Conservation (phyloP, 305 asterid species). For the Petunia hybrid region DNA sequence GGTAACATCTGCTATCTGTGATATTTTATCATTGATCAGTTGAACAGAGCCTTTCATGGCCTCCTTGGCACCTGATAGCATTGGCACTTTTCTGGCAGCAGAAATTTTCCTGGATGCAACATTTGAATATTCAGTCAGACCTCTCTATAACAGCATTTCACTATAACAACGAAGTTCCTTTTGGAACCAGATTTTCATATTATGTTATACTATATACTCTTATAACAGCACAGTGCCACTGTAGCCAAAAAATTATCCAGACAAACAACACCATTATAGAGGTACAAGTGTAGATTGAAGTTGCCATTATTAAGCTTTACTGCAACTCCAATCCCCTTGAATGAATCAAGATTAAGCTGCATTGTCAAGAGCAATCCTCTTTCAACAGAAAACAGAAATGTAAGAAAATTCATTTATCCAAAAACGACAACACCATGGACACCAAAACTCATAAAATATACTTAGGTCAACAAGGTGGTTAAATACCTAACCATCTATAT, state of each 20-base stretch:
- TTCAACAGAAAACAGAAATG: not conserved
- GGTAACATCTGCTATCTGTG: constrained; percentile 20
- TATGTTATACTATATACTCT: no score
- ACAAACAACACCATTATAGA: no score
- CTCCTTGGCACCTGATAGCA: constrained; percentile 33
- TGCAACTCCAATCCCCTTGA: not conserved
- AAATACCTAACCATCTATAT: constrained; percentile 19
- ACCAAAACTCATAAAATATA: constrained; percentile 10
- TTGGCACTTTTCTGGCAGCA: constrained; percentile 41
- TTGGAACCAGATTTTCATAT: no score
- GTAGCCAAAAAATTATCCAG: no score
- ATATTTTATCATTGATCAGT: constrained; percentile 30
- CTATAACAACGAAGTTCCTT: no score
- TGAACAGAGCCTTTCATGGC: constrained; percentile 25
- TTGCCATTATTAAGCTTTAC: not conserved
- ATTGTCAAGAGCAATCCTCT: not conserved
- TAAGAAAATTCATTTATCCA: not conserved
- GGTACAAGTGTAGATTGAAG: not conserved
- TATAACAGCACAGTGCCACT: no score
- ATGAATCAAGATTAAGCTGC: not conserved
- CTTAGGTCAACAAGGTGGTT: not conserved
- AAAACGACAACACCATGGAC: not conserved
- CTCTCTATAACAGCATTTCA: no score
- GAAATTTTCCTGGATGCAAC: constrained; percentile 41
- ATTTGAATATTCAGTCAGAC: no score